Base-by-base conservation (phyloP, 805 yeast species). In the Priceomyces melissophilus region DNA sequence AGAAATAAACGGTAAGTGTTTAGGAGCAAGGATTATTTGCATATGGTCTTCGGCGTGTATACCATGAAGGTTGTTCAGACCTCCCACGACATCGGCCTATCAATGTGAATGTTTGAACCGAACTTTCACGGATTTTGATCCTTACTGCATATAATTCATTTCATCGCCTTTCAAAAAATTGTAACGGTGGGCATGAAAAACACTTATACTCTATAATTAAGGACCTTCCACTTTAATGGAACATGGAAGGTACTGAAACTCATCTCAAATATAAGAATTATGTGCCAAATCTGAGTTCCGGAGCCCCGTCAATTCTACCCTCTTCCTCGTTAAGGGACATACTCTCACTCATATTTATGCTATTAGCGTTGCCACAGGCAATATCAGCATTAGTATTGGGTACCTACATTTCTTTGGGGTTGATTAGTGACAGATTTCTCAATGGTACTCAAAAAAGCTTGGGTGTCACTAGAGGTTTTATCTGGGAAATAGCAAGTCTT, bases 281-380 rank as follows among this genome's bases (percentile, higher is more conserved):
- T 11, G 23, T 8, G 5, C 12, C 23, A 26, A 16, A 23, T 12
- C 37, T 26, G 30, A 25, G 14, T 25, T 9, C 38, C 16, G 17
- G 11, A 17, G 27, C 14, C 12, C 30, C 42, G n/a, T 10, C 42
- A 23, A 37, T 42, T 8, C 32, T 57, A 29, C 61, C 61, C 3
- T 48, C 61, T 3, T 48, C 58, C 3, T 53, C 65, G 6, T 36
- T 58, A 39, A 47, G 64, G 37, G 71, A 66, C 40, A 55, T 65
- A 11, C 47, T 65, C 30, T 60, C 70, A 23, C 46, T 65, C 30
- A 53, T 60, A 6, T 57, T 63, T 44, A 42, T 64, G n/a, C 39
- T 64, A 10, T 50, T 57, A 32, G 44, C 53, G 15, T 43, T 64
- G 14, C 69, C 71, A 9, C 58, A 52, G 38, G 32, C 52, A 37